These are phyloP conservation scores for Aspergillus carbonarius DNA, from an alignment of 2,329 filamentous ascomycete species.

Conservation along the genomic window DNA sequence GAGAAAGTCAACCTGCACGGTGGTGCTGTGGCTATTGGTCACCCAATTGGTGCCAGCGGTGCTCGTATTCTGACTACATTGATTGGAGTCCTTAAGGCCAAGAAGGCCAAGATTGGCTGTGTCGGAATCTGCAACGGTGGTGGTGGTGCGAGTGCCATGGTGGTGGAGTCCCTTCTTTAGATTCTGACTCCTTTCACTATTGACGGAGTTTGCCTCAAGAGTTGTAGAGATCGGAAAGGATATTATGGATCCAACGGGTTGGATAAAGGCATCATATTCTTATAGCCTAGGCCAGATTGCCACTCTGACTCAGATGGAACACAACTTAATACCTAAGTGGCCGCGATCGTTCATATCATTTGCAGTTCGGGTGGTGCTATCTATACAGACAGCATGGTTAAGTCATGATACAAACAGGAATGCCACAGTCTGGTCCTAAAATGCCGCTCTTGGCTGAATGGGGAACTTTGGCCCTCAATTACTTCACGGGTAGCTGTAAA, in stretches of 20 bases:
- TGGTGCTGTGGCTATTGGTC: slow-evolving; percentile 91
- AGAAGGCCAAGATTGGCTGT: slow-evolving; percentile 89
- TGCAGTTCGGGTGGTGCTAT: too few species aligned
- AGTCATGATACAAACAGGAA: too few species aligned
- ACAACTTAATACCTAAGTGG: neutral
- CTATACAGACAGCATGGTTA: too few species aligned
- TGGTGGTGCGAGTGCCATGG: slow-evolving; percentile 88
- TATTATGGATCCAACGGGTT: neutral
- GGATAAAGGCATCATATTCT: neutral
- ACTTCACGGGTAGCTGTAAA: too few species aligned
- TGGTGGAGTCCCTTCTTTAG: slow-evolving; percentile 67
- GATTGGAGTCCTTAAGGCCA: slow-evolving; percentile 82
- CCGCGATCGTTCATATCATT: neutral
- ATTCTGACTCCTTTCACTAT: neutral
- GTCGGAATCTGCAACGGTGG: slow-evolving; percentile 98
- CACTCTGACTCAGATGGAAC: neutral
- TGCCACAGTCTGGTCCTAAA: too few species aligned
- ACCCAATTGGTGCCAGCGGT: slow-evolving; percentile 90
- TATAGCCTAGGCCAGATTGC: neutral
- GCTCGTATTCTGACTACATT: slow-evolving; percentile 91
- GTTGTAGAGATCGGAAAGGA: neutral
- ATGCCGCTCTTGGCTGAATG: too few species aligned
- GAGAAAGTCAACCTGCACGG: slow-evolving; percentile 95
- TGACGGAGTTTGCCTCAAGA: neutral
- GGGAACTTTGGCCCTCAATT: too few species aligned